These are phyloP conservation scores for Ogataea nonfermentans DNA, from an alignment of 805 yeast species.

Conservation along the genomic window DNA sequence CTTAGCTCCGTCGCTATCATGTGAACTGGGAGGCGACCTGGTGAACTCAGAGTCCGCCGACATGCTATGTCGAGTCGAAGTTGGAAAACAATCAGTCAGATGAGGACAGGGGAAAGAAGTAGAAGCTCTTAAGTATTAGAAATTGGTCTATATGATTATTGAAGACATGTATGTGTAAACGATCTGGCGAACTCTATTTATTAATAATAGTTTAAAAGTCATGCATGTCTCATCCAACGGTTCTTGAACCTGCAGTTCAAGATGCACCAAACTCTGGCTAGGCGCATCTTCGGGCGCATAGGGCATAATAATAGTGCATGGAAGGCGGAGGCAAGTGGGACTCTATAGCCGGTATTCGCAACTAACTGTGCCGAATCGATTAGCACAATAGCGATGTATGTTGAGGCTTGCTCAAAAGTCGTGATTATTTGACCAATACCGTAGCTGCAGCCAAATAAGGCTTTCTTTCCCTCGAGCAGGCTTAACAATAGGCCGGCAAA, in stretches of 20 bases:
- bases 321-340: too few species aligned
- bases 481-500: too few species aligned
- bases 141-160: too few species aligned
- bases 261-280: not conserved
- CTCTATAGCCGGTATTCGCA: too few species aligned
- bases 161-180: not conserved
- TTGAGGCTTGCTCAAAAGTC: too few species aligned
- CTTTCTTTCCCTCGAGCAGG: too few species aligned
- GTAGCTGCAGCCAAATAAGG: not conserved
- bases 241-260: constrained; percentile 2
- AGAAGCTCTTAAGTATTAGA: too few species aligned
- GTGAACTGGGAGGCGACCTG: constrained; percentile 6
- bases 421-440: too few species aligned
- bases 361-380: too few species aligned
- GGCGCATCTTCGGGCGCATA: not conserved
- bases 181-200: constrained; percentile 2
- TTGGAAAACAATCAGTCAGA: not conserved
- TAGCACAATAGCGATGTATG: too few species aligned
- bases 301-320: not conserved
- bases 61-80: not conserved
- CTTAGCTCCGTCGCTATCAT: constrained; percentile 6
- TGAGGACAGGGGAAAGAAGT: too few species aligned
- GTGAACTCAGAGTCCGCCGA: constrained; percentile 4
- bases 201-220: not conserved
- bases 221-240: constrained; percentile 6